These are phyloP conservation scores for Erythrobasidium yunnanense DNA, from an alignment of 768 basidiomycete genomes.

Conservation along the genomic window DNA sequence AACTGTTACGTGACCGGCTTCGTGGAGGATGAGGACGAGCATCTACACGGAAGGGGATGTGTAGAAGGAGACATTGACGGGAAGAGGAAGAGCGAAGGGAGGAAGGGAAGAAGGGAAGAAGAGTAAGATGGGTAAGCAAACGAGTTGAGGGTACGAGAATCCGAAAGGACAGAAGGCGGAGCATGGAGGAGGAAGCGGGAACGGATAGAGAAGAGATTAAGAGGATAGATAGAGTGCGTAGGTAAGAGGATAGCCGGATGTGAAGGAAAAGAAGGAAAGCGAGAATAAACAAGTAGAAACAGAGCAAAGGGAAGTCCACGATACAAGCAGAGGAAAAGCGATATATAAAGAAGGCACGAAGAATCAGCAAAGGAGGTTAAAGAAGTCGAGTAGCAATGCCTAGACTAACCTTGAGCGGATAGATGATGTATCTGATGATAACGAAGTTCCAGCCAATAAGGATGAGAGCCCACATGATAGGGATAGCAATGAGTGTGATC, in stretches of 20 bases:
- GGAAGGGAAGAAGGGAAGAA: no score
- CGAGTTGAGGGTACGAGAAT: no score
- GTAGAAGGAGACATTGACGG: not conserved
- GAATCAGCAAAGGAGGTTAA: slow-evolving; percentile 8
- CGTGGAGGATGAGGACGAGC: slow-evolving; percentile 21
- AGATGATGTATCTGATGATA: not conserved
- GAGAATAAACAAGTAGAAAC: no score
- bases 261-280: no score
- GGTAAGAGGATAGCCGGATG: no score
- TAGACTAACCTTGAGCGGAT: slow-evolving; percentile 28
- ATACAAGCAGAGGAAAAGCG: not conserved
- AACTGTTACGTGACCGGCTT: slow-evolving; percentile 5
- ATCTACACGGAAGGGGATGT: not conserved
- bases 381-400: no score
- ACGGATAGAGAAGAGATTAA: no score
- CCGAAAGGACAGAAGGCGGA: no score
- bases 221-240: no score
- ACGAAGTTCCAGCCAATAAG: slow-evolving; percentile 24
- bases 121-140: no score
- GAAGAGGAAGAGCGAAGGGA: not conserved
- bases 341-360: no score
- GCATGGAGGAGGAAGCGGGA: no score
- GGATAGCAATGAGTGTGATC: slow-evolving; percentile 3
- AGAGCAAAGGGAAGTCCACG: not conserved
- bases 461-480: not conserved